These are phyloP conservation scores for Acanthochlamys bracteata DNA, from an alignment of 106 monocot genomes.

Conservation along the genomic window DNA sequence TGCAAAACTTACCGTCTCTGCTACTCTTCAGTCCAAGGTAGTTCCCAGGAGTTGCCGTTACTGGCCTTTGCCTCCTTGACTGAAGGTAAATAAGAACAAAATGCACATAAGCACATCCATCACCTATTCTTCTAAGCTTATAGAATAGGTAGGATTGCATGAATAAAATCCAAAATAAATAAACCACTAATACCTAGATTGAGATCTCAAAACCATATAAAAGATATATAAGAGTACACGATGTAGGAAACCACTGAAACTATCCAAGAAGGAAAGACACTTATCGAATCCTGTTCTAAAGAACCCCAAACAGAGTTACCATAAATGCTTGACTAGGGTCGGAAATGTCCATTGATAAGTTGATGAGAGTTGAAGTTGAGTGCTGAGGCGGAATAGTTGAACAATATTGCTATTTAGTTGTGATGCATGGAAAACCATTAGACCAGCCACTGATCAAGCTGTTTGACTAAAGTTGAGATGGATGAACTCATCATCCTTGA, in stretches of 20 bases:
- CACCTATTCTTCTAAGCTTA: too few relatives aligned
- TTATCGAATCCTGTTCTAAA: too few relatives aligned
- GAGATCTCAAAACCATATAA: neutral
- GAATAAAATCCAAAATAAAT: neutral
- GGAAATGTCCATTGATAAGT: constrained; percentile 75
- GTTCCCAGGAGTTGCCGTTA: constrained; percentile 86
- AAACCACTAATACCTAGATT: neutral
- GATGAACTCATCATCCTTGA: constrained; percentile 78
- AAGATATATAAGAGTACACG: neutral
- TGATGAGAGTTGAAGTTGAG: constrained; percentile 66
- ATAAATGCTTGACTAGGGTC: constrained; percentile 57
- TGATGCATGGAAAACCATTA: constrained; percentile 65
- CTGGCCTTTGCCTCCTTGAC: constrained; percentile 68
- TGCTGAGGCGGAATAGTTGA: constrained; percentile 84
- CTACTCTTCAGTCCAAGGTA: constrained; percentile 77
- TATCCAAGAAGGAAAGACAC: neutral
- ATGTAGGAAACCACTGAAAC: neutral
- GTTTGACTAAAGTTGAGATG: constrained; percentile 63
- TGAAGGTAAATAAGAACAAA: constrained; percentile 14
- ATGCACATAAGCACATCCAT: neutral
- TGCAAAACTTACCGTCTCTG: constrained; percentile 31
- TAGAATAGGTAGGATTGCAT: neutral
- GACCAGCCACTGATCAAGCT: constrained; percentile 77
- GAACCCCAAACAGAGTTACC: constrained; percentile 36
- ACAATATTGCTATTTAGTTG: constrained; percentile 75